Evolutionary conservation across 1,139 yeast genomes (phyloP), one percentile per base, ranked within the genome.

Genomic region (Candida anutae): DNA sequence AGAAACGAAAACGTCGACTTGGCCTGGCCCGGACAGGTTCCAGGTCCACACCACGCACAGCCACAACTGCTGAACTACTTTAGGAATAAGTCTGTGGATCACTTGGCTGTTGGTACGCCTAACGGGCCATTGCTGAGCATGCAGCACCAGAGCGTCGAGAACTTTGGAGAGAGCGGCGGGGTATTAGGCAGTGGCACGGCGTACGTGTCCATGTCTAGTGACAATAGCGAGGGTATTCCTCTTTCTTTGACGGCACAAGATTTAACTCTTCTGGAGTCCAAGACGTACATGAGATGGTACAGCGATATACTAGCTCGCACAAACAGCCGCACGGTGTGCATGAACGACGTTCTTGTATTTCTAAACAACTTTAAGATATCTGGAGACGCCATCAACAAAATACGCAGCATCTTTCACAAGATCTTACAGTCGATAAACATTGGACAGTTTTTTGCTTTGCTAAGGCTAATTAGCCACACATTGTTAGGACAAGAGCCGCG

Each of bases 211-310:
- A n/a, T n/a, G n/a, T n/a, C n/a, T n/a, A n/a, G n/a, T n/a, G n/a
- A n/a, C n/a, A n/a, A n/a, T n/a, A 32, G 29, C 15, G 28, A 24
- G 19, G 28, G 57, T 17, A 66, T 76, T 3, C 85, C 88, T 0
- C 53, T 80, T 25, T 73, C 85, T 2, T 53, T 81, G 15, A 65
- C 77, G 1, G 69, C 75, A 1, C 72, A 69, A 28, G 82, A 79
- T 28, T 57, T 81, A 24, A 66, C 84, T 0, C 58, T 62, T 11
- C 75, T 74, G 35, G 93, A 81, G 43, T 69, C 76, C 3, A 74
- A 75, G 42, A 79, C 90, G 0, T 81, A 81, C 49, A 62, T 79
- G 48, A 56, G 90, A 41, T 81, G 93, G 93, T 81, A 80, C 46
- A 74, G 77, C 42, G 79, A 77, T 43, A 75, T 81, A 11, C 62